Evolutionary conservation across 2,329 filamentous ascomycete species (phyloP).

Genomic region (Myriosclerotinia curreyana): DNA sequence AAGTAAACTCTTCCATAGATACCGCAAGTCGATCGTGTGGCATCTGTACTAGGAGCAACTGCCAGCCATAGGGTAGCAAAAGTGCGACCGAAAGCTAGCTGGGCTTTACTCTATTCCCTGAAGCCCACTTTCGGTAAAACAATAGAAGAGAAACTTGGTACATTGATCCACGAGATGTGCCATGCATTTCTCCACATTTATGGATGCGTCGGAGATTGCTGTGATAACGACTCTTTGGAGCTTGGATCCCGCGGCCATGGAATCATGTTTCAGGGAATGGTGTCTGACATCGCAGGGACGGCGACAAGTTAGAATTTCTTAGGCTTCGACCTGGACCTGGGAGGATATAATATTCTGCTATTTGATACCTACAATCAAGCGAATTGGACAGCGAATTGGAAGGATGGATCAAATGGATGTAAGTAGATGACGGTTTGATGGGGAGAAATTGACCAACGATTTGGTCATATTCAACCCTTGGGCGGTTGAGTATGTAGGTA

Average conservation of each 20-base stretch:
- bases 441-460: neutral
- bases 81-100: neutral
- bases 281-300: neutral
- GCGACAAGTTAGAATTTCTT: neutral
- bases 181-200: constrained; percentile 15
- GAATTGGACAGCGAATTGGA: neutral
- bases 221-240: neutral
- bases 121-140: neutral
- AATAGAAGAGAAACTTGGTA: neutral
- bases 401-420: neutral
- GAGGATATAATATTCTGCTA: neutral
- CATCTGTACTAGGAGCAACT: neutral
- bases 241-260: constrained; percentile 1
- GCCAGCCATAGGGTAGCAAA: neutral
- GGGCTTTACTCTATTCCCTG: neutral
- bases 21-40: neutral
- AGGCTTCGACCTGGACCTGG: neutral
- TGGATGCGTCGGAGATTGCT: neutral
- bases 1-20: neutral
- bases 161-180: constrained; percentile 8
- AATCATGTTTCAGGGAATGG: constrained; percentile 7
- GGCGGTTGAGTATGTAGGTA: neutral
- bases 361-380: neutral
- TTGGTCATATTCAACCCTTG: neutral
- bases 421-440: neutral